A percentile compares a stretch with the other conserved stretches of the same genome.
Conservation (phyloP, 164 flowering plant species). For the Liriodendron chinense region DNA sequence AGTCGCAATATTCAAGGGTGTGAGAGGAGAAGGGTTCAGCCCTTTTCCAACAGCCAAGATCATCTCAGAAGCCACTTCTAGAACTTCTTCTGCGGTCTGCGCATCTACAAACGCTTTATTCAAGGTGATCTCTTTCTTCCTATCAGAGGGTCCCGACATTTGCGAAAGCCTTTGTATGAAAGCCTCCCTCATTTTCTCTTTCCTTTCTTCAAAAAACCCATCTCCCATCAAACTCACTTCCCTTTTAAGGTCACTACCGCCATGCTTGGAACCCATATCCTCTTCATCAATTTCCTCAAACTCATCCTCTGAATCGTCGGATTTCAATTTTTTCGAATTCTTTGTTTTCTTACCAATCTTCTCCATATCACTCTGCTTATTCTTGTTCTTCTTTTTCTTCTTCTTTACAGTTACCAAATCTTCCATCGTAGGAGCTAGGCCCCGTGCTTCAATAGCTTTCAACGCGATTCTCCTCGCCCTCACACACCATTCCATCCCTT, state of each 20-base stretch:
- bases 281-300: constrained; percentile 27
- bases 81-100: constrained; percentile 79
- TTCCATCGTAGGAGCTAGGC: constrained; percentile 51
- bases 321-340: constrained; percentile 14
- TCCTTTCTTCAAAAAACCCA: constrained; percentile 71
- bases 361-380: constrained; percentile 18
- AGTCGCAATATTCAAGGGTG: constrained; percentile 89
- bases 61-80: constrained; percentile 64
- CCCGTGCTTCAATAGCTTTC: constrained; percentile 70
- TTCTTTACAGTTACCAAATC: constrained; percentile 40
- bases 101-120: constrained; percentile 71
- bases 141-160: constrained; percentile 78
- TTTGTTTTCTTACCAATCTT: constrained; percentile 19
- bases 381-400: constrained; percentile 39
- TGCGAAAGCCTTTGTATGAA: constrained; percentile 76
- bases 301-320: constrained; percentile 32
- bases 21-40: constrained; percentile 83
- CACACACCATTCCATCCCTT: constrained; percentile 88
- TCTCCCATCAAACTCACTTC: constrained; percentile 53
- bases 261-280: constrained; percentile 14
- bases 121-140: constrained; percentile 69
- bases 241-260: constrained; percentile 22
- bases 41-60: constrained; percentile 88
- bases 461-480: constrained; percentile 76
- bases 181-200: constrained; percentile 56